Evolutionary conservation across 306 rosid genomes (phyloP).

Genomic region (Begonia masoniana): DNA sequence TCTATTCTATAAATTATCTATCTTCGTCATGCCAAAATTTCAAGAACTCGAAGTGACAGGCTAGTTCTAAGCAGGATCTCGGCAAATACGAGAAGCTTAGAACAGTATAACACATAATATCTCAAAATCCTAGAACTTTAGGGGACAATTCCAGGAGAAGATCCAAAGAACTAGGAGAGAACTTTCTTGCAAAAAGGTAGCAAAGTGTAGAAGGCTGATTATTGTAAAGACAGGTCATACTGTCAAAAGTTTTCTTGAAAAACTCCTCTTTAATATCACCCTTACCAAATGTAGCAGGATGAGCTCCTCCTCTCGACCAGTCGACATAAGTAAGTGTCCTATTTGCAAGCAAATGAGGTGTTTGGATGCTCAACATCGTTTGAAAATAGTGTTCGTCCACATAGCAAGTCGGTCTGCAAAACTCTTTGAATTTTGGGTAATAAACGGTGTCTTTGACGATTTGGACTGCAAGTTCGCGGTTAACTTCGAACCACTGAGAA

Average conservation of each 20-base stretch:
- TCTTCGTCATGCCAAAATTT: too few species aligned
- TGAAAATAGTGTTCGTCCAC: slow-evolving; percentile 98
- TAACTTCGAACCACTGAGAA: slow-evolving; percentile 89
- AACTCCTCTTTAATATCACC: slow-evolving; percentile 64
- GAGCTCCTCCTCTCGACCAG: slow-evolving; percentile 99
- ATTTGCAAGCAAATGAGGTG: slow-evolving; percentile 75
- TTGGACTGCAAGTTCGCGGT: slow-evolving; percentile 52
- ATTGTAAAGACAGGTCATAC: slow-evolving; percentile 63
- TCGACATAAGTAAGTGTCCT: slow-evolving; percentile 84
- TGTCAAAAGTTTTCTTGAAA: slow-evolving; percentile 45
- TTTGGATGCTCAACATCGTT: slow-evolving; percentile 63
- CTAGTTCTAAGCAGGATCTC: too few species aligned
- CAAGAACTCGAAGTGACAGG: too few species aligned
- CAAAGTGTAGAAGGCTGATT: slow-evolving; percentile 78
- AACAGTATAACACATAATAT: too few species aligned
- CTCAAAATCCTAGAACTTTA: slow-evolving; percentile 56
- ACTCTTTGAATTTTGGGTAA: slow-evolving; percentile 59
- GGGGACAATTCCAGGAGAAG: slow-evolving; percentile 63
- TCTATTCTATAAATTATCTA: too few species aligned
- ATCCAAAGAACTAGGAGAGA: slow-evolving; percentile 83
- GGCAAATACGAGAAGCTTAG: too few species aligned
- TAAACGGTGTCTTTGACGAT: slow-evolving; percentile 55
- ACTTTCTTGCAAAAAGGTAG: slow-evolving; percentile 86
- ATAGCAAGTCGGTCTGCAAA: slow-evolving; percentile 74
- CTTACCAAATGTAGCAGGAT: slow-evolving; percentile 94